Conservation (phyloP, 495 filamentous ascomycete genomes). For the Penicillium desertorum region DNA sequence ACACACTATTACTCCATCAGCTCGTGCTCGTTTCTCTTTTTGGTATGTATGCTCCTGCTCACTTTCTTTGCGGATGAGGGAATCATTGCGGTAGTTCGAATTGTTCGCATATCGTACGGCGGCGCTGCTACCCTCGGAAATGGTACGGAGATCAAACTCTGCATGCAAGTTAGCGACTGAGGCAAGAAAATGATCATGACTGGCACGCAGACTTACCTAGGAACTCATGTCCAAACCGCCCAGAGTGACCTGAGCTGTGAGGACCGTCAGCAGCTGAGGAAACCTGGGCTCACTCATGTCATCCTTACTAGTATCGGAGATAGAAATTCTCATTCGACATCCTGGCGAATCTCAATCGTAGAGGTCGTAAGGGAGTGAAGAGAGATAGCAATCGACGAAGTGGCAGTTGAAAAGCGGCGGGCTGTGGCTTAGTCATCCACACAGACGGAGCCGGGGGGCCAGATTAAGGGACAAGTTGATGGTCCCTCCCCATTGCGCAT, state of each 20-base stretch:
- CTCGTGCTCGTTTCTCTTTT: constrained; percentile 6
- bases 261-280: constrained; percentile 50
- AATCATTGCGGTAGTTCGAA: constrained; percentile 99
- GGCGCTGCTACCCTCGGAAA: constrained; percentile 92
- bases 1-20: constrained; percentile 69
- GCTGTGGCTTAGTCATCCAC: constrained; percentile 49
- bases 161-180: constrained; percentile 29
- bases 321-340: constrained; percentile 84
- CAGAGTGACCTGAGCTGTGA: constrained; percentile 89
- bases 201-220: constrained; percentile 60
- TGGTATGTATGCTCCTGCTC: constrained; percentile 39
- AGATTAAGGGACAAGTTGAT: constrained; percentile 46
- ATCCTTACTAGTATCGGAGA: constrained; percentile 88
- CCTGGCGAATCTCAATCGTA: constrained; percentile 13
- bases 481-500: constrained; percentile 35
- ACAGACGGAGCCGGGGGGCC: constrained; percentile 44
- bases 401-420: constrained; percentile 31
- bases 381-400: constrained; percentile 17
- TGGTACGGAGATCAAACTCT: constrained; percentile 97
- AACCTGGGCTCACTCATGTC: constrained; percentile 39
- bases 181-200: neutral
- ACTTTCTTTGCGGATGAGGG: constrained; percentile 99
- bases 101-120: constrained; percentile 98
- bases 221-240: constrained; percentile 98
- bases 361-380: constrained; percentile 2